Percentiles rank a stretch among this genome's conserved stretches.
Conservation (phyloP, 305 asterid species). For the Salvia sclarea region DNA sequence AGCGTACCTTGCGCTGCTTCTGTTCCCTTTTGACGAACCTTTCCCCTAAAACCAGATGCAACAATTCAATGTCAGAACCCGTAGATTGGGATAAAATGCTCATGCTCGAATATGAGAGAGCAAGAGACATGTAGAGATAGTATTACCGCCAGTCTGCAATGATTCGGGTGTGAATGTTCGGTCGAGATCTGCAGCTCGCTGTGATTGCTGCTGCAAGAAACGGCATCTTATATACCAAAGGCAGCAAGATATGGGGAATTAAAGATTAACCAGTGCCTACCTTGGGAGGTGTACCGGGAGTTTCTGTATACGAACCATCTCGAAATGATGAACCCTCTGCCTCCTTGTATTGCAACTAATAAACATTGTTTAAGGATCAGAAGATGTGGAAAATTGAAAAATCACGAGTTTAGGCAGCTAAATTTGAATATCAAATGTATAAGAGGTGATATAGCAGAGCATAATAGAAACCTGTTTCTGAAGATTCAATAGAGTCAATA, state of each 20-base stretch:
- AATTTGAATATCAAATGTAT: neutral
- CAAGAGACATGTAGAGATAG: neutral
- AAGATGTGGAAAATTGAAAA: slow-evolving; percentile 15
- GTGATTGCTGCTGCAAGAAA: slow-evolving; percentile 56
- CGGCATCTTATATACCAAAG: neutral
- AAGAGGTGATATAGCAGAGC: neutral
- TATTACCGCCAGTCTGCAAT: slow-evolving; percentile 66
- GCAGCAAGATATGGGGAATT: neutral
- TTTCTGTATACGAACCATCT: slow-evolving; percentile 78
- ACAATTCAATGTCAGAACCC: slow-evolving; percentile 18
- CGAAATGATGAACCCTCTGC: slow-evolving; percentile 89
- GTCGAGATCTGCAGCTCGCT: slow-evolving; percentile 75
- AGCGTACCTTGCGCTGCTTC: slow-evolving; percentile 88
- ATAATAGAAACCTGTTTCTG: slow-evolving; percentile 76
- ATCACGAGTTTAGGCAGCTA: slow-evolving; percentile 2
- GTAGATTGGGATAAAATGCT: slow-evolving; percentile 8
- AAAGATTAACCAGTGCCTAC: slow-evolving; percentile 34
- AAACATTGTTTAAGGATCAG: slow-evolving; percentile 24
- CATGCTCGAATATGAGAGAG: slow-evolving; percentile 3
- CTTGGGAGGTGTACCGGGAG: slow-evolving; percentile 97
- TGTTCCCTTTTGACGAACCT: slow-evolving; percentile 79
- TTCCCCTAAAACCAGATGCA: slow-evolving; percentile 59
- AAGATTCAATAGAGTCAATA: slow-evolving; percentile 80
- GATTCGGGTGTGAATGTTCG: slow-evolving; percentile 82
- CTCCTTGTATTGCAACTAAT: slow-evolving; percentile 91